Evolutionary conservation across 441 rosid species (phyloP).

Genomic region (Adansonia gregorii): DNA sequence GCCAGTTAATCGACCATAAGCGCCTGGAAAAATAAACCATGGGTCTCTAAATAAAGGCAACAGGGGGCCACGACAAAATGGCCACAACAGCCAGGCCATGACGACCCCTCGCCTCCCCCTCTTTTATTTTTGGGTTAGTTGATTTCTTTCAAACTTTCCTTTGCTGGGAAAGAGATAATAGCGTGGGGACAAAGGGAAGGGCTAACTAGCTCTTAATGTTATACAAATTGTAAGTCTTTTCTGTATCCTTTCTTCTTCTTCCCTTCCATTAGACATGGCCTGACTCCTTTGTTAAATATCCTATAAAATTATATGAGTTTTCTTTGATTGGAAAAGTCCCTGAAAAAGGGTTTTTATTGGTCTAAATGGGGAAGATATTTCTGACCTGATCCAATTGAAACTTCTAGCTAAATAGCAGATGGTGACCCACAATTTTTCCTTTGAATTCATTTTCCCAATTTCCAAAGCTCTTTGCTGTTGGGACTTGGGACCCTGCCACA

Average conservation of each 20-base stretch:
- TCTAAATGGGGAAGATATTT: background rate
- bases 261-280: slow-evolving; percentile 41
- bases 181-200: slow-evolving; percentile 20
- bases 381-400: slow-evolving; percentile 3
- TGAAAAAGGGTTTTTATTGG: background rate
- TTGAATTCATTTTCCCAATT: background rate
- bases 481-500: slow-evolving; percentile 17
- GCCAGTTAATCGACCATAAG: background rate
- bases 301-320: background rate
- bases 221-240: slow-evolving; percentile 20
- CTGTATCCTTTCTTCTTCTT: slow-evolving; percentile 41
- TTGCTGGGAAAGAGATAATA: background rate
- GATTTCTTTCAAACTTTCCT: background rate
- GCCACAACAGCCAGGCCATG: background rate
- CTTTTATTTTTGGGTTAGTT: background rate
- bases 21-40: slow-evolving; percentile 14
- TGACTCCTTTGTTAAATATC: background rate
- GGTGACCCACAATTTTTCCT: background rate
- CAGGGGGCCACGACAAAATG: slow-evolving; percentile 28
- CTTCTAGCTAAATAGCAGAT: background rate
- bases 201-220: background rate
- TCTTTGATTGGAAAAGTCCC: no score
- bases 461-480: background rate
- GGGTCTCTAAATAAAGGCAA: background rate
- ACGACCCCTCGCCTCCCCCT: no score